Percentiles rank a stretch among this genome's conserved stretches.
Evolutionary conservation across 2,329 filamentous ascomycete species (phyloP).

Genomic region (Paracorniculantispora psalliotae): DNA sequence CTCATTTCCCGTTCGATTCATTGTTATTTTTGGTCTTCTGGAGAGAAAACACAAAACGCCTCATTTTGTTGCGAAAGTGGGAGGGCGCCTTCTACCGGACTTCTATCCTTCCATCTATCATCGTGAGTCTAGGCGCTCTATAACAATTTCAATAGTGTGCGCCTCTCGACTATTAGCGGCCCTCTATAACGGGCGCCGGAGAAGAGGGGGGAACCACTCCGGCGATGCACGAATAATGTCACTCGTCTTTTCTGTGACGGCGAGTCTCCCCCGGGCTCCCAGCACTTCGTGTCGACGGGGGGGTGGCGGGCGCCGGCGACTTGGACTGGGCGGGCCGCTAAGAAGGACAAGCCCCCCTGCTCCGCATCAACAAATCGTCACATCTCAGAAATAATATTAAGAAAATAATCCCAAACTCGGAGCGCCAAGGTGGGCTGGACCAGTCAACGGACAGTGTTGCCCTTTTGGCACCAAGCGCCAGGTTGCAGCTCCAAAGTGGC

Average conservation of each 20-base stretch:
- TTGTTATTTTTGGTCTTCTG: not conserved
- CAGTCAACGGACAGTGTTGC: slow-evolving; percentile 4
- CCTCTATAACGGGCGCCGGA: not conserved
- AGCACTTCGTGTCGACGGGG: too few species aligned
- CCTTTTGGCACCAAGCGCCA: slow-evolving; percentile 1
- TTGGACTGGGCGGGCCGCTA: not conserved
- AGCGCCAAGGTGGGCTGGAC: not conserved
- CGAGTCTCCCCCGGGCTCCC: not conserved
- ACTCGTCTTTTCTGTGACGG: not conserved
- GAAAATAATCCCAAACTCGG: not conserved
- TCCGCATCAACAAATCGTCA: slow-evolving; percentile 5
- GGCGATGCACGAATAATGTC: slow-evolving; percentile 2
- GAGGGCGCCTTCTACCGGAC: not conserved
- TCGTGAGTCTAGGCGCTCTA: not conserved
- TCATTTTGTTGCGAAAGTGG: not conserved
- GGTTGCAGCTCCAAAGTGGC: not conserved
- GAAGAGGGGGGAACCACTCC: not conserved
- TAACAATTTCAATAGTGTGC: slow-evolving; percentile 3
- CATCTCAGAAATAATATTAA: slow-evolving; percentile 8
- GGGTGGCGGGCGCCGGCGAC: not conserved
- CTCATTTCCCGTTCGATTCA: not conserved
- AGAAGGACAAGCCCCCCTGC: not conserved
- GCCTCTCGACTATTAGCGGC: not conserved
- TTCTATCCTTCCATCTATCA: not conserved
- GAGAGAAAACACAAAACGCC: too few species aligned